Evolutionary conservation across 177 flowering plant genomes (phyloP).

Genomic region (Vitis hybrid): DNA sequence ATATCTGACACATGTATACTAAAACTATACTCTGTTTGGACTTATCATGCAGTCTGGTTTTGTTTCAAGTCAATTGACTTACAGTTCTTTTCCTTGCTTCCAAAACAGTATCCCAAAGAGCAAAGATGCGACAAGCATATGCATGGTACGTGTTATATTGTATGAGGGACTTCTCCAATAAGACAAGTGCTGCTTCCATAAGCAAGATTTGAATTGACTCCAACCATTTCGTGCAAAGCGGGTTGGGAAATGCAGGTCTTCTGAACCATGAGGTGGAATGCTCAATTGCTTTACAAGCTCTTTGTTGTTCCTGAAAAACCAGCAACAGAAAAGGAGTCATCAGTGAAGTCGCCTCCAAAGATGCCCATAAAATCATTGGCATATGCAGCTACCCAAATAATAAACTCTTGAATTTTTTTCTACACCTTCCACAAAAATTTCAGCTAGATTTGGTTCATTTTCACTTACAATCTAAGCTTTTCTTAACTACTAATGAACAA

Average conservation of each 20-base stretch:
- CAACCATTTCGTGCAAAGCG: slow-evolving; percentile 44
- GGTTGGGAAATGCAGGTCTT: slow-evolving; percentile 50
- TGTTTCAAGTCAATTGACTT: slow-evolving; percentile 20
- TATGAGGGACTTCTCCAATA: slow-evolving; percentile 73
- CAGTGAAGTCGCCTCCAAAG: neutral
- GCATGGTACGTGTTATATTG: slow-evolving; percentile 45
- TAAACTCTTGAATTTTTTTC: too few relatives aligned
- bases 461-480: too few relatives aligned
- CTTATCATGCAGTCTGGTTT: too few relatives aligned
- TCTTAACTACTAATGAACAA: too few relatives aligned
- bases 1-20: too few relatives aligned
- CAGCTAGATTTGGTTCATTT: too few relatives aligned
- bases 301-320: slow-evolving; percentile 31
- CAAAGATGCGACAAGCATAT: slow-evolving; percentile 30
- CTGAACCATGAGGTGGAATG: slow-evolving; percentile 38
- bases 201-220: slow-evolving; percentile 62
- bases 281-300: slow-evolving; percentile 42
- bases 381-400: too few relatives aligned
- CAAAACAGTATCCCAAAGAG: slow-evolving; percentile 49
- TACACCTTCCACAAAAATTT: too few relatives aligned
- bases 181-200: slow-evolving; percentile 67
- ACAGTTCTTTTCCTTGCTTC: slow-evolving; percentile 59
- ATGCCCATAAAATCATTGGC: neutral
- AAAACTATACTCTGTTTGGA: too few relatives aligned
- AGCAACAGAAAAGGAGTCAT: slow-evolving; percentile 3